Base-by-base conservation (phyloP, 148 eudicot species). In the Polygonum aviculare region DNA sequence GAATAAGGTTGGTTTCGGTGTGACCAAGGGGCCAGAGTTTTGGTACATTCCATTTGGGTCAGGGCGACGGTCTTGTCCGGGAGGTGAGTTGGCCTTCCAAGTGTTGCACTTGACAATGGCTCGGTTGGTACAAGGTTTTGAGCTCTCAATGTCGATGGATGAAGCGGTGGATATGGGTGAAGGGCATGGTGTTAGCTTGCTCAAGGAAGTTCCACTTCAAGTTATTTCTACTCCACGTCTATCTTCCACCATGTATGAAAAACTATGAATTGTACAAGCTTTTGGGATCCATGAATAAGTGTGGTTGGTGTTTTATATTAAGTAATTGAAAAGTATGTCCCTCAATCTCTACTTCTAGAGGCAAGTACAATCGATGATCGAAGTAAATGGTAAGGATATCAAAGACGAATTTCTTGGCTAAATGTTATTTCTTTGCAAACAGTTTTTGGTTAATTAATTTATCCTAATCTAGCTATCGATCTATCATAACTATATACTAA, bases 31-130 rank as follows among this genome's bases (percentile, higher is more conserved):
- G 7, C 80, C 69, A 1, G 72, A 79, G 59, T 85, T 81, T 75
- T 83, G 81, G 85, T 81, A 60, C 41, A 74, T 73, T 15, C 86
- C 85, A 0, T 85, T 85, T 65, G 82, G 86, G 15, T 77, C 84
- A 0, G 86, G 85, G 2, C 77, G 85, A 41, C 73, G 88, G 40
- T 47, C 79, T 40, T 83, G 88, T 62, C 85, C 85, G 14, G 84
- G 86, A 14, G 75, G 78, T 2, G 51, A 76, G n/a, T 41, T 81
- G 55, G 84, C 81, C 2, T 45, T 79, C 63, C 84, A 79, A 62
- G 78, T 83, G n/a, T 39, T 78, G 19, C 82, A 79, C 36, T 79
- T 83, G 76, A 71, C 77, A 11, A 31, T 79, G 16, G 84, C 86
- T 65, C 71, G 81, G 0, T 69, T 85, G 79, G 62, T 85, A 5